These are phyloP conservation scores for Rhododendron ferrugineum DNA, from an alignment of 148 eudicot species.

Conservation along the genomic window DNA sequence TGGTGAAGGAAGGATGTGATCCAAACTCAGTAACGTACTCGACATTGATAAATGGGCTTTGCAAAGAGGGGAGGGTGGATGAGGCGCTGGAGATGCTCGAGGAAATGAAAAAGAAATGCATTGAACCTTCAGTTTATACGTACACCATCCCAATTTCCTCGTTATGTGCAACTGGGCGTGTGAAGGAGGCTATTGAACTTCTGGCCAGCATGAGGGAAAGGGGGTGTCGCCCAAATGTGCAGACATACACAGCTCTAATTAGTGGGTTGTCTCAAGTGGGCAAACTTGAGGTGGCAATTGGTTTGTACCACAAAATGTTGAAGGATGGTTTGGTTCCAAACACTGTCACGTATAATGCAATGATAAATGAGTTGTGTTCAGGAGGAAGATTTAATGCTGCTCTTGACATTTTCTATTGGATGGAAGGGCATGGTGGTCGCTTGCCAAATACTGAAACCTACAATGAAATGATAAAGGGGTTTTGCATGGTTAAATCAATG, in stretches of 20 bases:
- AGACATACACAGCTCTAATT: slow-evolving; percentile 72
- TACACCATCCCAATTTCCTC: slow-evolving; percentile 55
- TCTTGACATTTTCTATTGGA: slow-evolving; percentile 49
- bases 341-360: slow-evolving; percentile 44
- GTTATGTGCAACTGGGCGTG: slow-evolving; percentile 47
- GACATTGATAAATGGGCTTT: slow-evolving; percentile 63
- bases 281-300: slow-evolving; percentile 49
- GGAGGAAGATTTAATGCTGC: slow-evolving; percentile 39
- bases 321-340: slow-evolving; percentile 49
- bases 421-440: slow-evolving; percentile 42
- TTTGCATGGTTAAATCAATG: slow-evolving; percentile 38
- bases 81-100: slow-evolving; percentile 55
- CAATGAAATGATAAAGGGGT: slow-evolving; percentile 56
- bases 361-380: slow-evolving; percentile 48
- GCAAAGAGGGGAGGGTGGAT: slow-evolving; percentile 45
- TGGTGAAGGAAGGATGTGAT: slow-evolving; percentile 52
- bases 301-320: slow-evolving; percentile 65
- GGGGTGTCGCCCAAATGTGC: slow-evolving; percentile 61
- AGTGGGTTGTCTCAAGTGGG: slow-evolving; percentile 53
- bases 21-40: slow-evolving; percentile 55
- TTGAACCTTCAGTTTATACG: slow-evolving; percentile 59
- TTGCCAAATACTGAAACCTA: slow-evolving; percentile 43
- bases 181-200: slow-evolving; percentile 48
- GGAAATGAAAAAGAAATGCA: slow-evolving; percentile 52
- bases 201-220: slow-evolving; percentile 42